These are phyloP conservation scores for Cladosporium phlei DNA, from an alignment of 2,329 filamentous ascomycete genomes.

Conservation along the genomic window DNA sequence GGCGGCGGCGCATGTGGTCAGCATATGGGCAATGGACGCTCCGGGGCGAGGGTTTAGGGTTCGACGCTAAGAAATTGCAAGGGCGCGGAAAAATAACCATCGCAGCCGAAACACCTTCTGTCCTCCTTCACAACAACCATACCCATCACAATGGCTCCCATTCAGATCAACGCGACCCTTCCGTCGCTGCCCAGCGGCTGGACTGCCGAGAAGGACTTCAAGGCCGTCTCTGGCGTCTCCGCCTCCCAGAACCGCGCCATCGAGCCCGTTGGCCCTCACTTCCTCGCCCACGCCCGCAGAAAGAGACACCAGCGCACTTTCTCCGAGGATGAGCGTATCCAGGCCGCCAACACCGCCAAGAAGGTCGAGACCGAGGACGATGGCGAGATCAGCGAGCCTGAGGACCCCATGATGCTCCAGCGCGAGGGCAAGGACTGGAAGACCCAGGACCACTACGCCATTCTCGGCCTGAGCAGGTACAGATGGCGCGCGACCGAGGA, in stretches of 20 bases:
- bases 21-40: not conserved
- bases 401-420: conserved; percentile 87
- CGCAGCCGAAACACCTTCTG: not conserved
- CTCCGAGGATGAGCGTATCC: conserved; percentile 95
- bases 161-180: conserved; percentile 60
- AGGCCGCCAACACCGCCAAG: conserved; percentile 91
- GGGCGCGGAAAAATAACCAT: not conserved
- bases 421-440: conserved; percentile 99
- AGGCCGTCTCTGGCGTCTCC: conserved; percentile 71
- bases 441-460: conserved; percentile 96
- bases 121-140: not conserved
- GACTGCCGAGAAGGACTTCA: conserved; percentile 88
- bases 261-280: conserved; percentile 95
- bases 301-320: conserved; percentile 90
- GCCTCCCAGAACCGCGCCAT: conserved; percentile 77
- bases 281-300: conserved; percentile 92
- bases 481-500: conserved; percentile 90
- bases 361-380: conserved; percentile 92
- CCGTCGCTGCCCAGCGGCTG: conserved; percentile 75
- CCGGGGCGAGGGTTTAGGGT: conserved; percentile 3
- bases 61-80: not conserved
- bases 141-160: conserved; percentile 53
- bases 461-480: conserved; percentile 88
- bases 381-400: conserved; percentile 86
- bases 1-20: conserved; percentile 1